A percentile compares a stretch with the other conserved stretches of the same genome.
These are phyloP conservation scores for Cnidoscolus chayamansa DNA, from an alignment of 441 rosid genomes.

Conservation along the genomic window DNA sequence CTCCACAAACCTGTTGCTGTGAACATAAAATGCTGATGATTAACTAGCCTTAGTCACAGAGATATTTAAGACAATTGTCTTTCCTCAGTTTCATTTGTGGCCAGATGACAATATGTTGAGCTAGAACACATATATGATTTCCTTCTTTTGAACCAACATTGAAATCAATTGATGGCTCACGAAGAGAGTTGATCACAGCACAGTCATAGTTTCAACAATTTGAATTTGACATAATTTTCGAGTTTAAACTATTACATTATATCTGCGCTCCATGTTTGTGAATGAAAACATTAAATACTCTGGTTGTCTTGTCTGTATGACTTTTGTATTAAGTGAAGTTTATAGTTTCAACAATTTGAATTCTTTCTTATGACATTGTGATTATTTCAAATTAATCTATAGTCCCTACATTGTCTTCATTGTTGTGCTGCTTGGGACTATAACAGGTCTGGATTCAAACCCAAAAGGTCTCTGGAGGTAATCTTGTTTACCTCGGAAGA, in stretches of 20 bases:
- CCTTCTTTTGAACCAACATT: slow-evolving; percentile 5
- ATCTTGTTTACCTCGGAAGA: slow-evolving; percentile 90
- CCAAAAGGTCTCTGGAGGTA: slow-evolving; percentile 77
- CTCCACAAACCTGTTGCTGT: background rate
- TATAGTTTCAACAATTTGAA: background rate
- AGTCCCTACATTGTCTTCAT: slow-evolving; percentile 1
- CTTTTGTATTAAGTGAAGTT: background rate
- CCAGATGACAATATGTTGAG: background rate
- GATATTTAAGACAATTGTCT: background rate
- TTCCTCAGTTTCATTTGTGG: background rate
- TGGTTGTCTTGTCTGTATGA: background rate
- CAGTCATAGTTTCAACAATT: background rate
- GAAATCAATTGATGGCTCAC: background rate
- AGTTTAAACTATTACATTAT: background rate
- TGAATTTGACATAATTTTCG: background rate
- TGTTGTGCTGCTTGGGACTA: slow-evolving; percentile 18
- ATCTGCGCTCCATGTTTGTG: background rate
- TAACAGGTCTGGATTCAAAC: slow-evolving; percentile 73
- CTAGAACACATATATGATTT: background rate
- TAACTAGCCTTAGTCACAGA: background rate
- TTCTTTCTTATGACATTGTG: slow-evolving; percentile 1
- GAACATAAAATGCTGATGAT: background rate
- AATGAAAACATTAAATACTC: background rate
- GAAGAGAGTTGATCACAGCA: background rate
- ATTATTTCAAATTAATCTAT: background rate